Evolutionary conservation across 768 basidiomycete species (phyloP), one percentile per base, ranked within the genome.

Genomic region (Cystobasidium onofrii): DNA sequence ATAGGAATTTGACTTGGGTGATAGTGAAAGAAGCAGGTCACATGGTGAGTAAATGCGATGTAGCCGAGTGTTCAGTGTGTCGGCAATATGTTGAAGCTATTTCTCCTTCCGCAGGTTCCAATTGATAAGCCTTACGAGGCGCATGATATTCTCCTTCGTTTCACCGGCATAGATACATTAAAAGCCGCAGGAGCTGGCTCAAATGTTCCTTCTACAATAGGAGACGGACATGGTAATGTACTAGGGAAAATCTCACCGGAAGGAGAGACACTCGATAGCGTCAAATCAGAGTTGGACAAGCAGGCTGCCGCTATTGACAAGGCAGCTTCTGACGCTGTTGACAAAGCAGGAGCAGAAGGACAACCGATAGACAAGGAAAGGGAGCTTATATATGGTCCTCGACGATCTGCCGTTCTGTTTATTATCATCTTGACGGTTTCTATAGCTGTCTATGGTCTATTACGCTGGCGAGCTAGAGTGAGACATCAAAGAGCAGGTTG

Each of bases 121-220:
- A 82, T 81, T 81, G 94, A 99, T 81, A 84, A 90, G 18, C 94
- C 93, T 0, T 86, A 90, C 65, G 87, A 88, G n/a, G 85, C 93
- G 1, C 93, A 97, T 80, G 96, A 99, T 81, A 97, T 98, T 94
- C 94, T 99, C 77, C 86, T 96, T 50, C 90, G 96, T 15, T 99
- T 99, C 84, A 92, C 97, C 88, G 89, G 87, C 66, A 87, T 93
- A 74, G 89, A 98, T 82, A 90, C 95, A 77, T 86, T 88, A 23
- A 85, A 87, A 0, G 85, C 97, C 73, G 83, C 88, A 1, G 92
- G 90, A 25, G 88, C 90, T 33, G 88, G 90, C 0, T 92, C 91
- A 1, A 84, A 82, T 62, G 89, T 94, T 73, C 88, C 91, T 17
- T 91, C 89, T 74, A 86, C 85, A 52, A 84, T 99, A 33, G 95